A percentile compares a stretch with the other conserved stretches of the same genome.
phyloP scores from a whole-genome alignment of 2,329 filamentous ascomycete species.

The Scytalidium sp. region DNA sequence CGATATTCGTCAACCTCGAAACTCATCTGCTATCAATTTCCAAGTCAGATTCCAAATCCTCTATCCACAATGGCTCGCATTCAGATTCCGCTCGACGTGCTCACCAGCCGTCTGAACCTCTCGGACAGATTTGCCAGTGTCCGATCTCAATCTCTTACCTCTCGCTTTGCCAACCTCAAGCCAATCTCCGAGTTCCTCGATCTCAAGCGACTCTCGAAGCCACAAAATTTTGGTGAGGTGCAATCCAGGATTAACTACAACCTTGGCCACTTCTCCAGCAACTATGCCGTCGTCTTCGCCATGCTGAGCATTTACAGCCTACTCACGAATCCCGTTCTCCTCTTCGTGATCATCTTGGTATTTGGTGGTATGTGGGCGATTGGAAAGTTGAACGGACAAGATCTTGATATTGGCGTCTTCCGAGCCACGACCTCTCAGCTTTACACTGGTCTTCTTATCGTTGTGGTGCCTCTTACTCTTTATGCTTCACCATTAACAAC shows the following conservation, averaged over 20 bases:
- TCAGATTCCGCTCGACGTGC: constrained; percentile 85
- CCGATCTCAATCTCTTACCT: constrained; percentile 72
- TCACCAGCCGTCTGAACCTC: constrained; percentile 89
- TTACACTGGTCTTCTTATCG: constrained; percentile 81
- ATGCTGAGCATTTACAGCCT: constrained; percentile 97
- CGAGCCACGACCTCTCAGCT: constrained; percentile 88
- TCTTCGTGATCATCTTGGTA: constrained; percentile 91
- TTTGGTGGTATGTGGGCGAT: constrained; percentile 87
- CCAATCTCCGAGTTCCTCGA: constrained; percentile 94
- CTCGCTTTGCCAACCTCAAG: constrained; percentile 87
- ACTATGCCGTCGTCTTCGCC: constrained; percentile 90
- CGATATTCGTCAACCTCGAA: not conserved
- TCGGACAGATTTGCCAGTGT: constrained; percentile 81
- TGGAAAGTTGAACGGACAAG: constrained; percentile 81
- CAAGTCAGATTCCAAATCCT: not conserved
- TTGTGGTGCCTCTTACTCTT: constrained; percentile 81
- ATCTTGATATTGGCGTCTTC: constrained; percentile 81
- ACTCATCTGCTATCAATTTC: not conserved
- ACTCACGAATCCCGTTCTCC: constrained; percentile 78
- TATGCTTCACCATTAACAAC: constrained; percentile 82
- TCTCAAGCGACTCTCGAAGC: constrained; percentile 93
- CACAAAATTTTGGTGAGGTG: constrained; percentile 82
- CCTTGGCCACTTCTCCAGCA: constrained; percentile 94
- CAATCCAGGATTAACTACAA: constrained; percentile 98
- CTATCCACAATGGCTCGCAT: constrained; percentile 72